Base-by-base conservation (phyloP, 192 early-diverging fungal genomes). In the Coemansia sp. region DNA sequence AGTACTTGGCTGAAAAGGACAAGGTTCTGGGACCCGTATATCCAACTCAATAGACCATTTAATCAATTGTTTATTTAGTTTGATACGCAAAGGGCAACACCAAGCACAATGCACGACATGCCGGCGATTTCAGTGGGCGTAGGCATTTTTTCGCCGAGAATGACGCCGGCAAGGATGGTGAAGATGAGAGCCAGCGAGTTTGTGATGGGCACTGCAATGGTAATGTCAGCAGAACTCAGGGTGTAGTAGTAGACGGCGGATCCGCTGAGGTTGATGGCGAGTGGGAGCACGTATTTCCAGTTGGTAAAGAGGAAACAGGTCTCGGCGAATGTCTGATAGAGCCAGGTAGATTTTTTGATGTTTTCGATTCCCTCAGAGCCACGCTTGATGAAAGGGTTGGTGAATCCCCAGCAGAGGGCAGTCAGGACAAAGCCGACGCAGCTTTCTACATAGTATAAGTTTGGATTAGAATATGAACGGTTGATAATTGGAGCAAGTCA, bases 341-440 rank as follows among this genome's bases (percentile, higher is more conserved):
- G 62, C 90, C 88, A 87, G 8, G 41, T 80, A 52, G 63, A 35
- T 22, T 73, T 74, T 57, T 86, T 85, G 39, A 97, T 83, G 8
- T 67, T 53, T 38, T 94, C 91, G n/a, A 98, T 71, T 9, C 93
- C 95, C 27, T 62, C 62, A 50, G 87, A 91, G 11, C 93, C 96
- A 19, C 80, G 76, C 74, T 95, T 95, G 63, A 98, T 93, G 65
- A 98, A 94, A 1, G 95, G 95, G 64, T 98, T 98, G 7, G 96
- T 97, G 56, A 88, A 88, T 14, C 96, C 96, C 96, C 96, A 98
- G 65, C 91, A 96, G 14, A 94, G 58, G 0, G 92, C 91, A 12
- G 93, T 91, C 70, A 82, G 61, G 19, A 83, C 56, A 64, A 83
- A 83, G 0, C 82, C 82, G 8, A 76, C 43, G 56, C 71, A 60